Conservation (phyloP, 2,329 filamentous ascomycete species). For the Trichoderma endophyticum region DNA sequence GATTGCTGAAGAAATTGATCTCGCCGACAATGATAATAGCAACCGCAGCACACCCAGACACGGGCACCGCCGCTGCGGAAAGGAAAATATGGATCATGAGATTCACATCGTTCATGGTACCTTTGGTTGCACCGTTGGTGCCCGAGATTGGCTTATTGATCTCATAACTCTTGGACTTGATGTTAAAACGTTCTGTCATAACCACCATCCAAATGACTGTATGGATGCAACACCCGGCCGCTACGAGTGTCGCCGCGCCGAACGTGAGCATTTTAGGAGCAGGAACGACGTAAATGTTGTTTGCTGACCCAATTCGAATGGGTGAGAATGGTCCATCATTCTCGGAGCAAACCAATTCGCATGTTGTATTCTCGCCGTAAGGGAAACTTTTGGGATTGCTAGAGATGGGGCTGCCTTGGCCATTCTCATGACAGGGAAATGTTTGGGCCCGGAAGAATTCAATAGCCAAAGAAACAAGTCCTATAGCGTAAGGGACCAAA, state of each 20-base stretch:
- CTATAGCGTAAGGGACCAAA: slow-evolving; percentile 30
- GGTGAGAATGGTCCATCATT: slow-evolving; percentile 50
- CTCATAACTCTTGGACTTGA: slow-evolving; percentile 25
- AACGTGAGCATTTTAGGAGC: slow-evolving; percentile 55
- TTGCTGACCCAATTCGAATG: slow-evolving; percentile 52
- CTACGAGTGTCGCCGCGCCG: slow-evolving; percentile 56
- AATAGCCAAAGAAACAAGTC: slow-evolving; percentile 58
- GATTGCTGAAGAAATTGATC: slow-evolving; percentile 58
- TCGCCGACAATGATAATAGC: slow-evolving; percentile 61
- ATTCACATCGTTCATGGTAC: slow-evolving; percentile 54
- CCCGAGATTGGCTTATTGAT: slow-evolving; percentile 45
- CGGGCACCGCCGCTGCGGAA: slow-evolving; percentile 53
- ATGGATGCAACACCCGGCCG: slow-evolving; percentile 63
- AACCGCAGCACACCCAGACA: slow-evolving; percentile 57
- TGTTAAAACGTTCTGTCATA: slow-evolving; percentile 58
- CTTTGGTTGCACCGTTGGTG: slow-evolving; percentile 52
- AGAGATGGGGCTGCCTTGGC: slow-evolving; percentile 37
- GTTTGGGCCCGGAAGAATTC: slow-evolving; percentile 59
- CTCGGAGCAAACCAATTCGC: slow-evolving; percentile 47
- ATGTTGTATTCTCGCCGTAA: slow-evolving; percentile 41
- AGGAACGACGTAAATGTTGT: slow-evolving; percentile 62
- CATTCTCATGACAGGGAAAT: slow-evolving; percentile 40
- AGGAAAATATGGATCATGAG: slow-evolving; percentile 52
- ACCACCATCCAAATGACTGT: slow-evolving; percentile 59
- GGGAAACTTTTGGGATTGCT: slow-evolving; percentile 39